These are phyloP conservation scores for Alternaria sp. DNA, from an alignment of 2,329 filamentous ascomycete genomes.

Conservation along the genomic window DNA sequence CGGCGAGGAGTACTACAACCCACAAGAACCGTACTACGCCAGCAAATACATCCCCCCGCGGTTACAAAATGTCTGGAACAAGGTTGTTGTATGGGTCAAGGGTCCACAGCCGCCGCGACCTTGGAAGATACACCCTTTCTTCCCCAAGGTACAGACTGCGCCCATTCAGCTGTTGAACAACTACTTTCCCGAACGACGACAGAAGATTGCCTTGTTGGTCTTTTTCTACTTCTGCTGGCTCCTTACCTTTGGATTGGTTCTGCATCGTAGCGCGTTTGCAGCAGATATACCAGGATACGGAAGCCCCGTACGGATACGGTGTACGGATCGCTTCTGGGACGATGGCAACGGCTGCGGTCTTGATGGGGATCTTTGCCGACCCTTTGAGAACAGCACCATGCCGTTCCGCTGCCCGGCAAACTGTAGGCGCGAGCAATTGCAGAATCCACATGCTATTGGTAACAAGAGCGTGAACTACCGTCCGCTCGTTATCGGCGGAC, in stretches of 20 bases:
- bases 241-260: conserved; percentile 72
- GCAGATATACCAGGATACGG: conserved; percentile 74
- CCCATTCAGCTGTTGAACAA: conserved; percentile 71
- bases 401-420: conserved; percentile 78
- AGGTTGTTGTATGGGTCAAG: conserved; percentile 57
- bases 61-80: conserved; percentile 58
- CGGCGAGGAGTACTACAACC: conserved; percentile 36
- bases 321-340: conserved; percentile 72
- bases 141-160: conserved; percentile 72
- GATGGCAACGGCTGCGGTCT: conserved; percentile 76
- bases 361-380: conserved; percentile 76
- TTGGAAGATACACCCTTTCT: conserved; percentile 62
- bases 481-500: conserved; percentile 64
- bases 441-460: conserved; percentile 79
- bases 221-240: conserved; percentile 73
- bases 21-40: conserved; percentile 32
- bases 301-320: conserved; percentile 70
- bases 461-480: conserved; percentile 67
- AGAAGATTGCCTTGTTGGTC: conserved; percentile 67
- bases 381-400: conserved; percentile 74
- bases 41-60: conserved; percentile 60
- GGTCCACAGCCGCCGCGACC: conserved; percentile 59
- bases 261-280: conserved; percentile 68
- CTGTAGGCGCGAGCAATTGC: conserved; percentile 70
- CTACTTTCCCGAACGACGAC: conserved; percentile 66